Evolutionary conservation across 2,329 filamentous ascomycete species (phyloP).

Genomic region (Penicillium sp.): DNA sequence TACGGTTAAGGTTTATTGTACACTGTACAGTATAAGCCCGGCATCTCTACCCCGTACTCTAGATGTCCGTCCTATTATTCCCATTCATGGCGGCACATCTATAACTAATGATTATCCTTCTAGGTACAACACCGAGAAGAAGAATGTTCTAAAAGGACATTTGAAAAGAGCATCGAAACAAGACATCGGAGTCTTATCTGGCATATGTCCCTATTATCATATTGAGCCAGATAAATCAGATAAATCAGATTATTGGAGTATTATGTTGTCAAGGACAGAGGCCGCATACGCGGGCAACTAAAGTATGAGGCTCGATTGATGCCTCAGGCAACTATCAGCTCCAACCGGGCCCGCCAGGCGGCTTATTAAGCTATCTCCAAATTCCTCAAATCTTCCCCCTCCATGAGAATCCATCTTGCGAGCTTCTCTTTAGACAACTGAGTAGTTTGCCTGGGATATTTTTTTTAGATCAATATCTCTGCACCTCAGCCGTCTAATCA

Average conservation of each 20-base stretch:
- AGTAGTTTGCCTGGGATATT: slow-evolving; percentile 10
- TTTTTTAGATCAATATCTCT: background rate
- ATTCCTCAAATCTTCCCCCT: slow-evolving; percentile 26
- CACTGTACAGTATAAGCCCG: background rate
- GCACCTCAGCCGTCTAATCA: slow-evolving; percentile 10
- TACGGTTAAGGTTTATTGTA: background rate
- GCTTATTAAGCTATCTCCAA: slow-evolving; percentile 25
- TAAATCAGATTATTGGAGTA: background rate
- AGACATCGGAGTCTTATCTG: background rate
- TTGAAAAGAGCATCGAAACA: background rate
- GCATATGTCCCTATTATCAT: background rate
- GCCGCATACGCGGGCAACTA: background rate
- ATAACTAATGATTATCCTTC: background rate
- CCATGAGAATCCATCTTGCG: slow-evolving; percentile 11
- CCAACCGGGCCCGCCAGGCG: background rate
- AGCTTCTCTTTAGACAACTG: slow-evolving; percentile 6
- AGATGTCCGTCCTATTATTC: background rate
- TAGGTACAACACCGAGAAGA: background rate
- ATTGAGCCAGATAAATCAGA: background rate
- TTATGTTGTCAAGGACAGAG: background rate
- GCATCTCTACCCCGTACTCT: background rate
- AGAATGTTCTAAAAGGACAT: background rate
- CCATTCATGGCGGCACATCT: background rate
- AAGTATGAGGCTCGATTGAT: background rate
- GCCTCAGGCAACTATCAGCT: slow-evolving; percentile 16